Evolutionary conservation across 2,329 filamentous ascomycete genomes (phyloP).

Genomic region (Beauveria caledonica): DNA sequence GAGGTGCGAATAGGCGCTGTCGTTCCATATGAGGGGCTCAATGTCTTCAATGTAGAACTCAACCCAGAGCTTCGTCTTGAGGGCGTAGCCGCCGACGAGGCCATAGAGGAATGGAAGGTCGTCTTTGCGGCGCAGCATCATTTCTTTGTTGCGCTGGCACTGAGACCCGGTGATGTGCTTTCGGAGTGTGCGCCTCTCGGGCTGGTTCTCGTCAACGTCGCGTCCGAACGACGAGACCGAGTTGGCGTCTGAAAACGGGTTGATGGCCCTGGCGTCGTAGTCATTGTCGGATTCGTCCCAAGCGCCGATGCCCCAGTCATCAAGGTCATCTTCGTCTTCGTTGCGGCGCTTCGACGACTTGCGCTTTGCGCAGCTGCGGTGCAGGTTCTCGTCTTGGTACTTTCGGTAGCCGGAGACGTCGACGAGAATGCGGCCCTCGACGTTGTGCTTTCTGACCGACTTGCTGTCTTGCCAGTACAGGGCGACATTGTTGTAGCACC

Average conservation of each 20-base stretch:
- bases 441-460: conserved; percentile 25
- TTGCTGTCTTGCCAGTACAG: conserved; percentile 18
- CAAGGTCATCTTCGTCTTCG: conserved; percentile 4
- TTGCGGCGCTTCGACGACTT: conserved; percentile 18
- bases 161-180: conserved; percentile 25
- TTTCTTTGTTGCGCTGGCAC: conserved; percentile 29
- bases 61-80: conserved; percentile 39
- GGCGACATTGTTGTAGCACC: conserved; percentile 34
- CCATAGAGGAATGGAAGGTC: conserved; percentile 35
- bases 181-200: conserved; percentile 5
- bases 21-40: conserved; percentile 35
- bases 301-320: conserved; percentile 10
- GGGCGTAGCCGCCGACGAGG: conserved; percentile 34
- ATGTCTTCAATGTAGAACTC: conserved; percentile 35
- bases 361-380: conserved; percentile 20
- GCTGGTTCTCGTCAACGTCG: conserved; percentile 11
- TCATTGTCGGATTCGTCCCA: conserved; percentile 6
- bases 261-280: neutral
- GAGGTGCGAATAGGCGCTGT: conserved; percentile 35
- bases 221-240: neutral
- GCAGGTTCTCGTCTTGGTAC: conserved; percentile 21
- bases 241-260: neutral
- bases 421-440: conserved; percentile 32
- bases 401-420: conserved; percentile 36
- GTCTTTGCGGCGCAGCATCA: conserved; percentile 29